Evolutionary conservation across 495 filamentous ascomycete genomes (phyloP).

Genomic region (Penicillium canariense): DNA sequence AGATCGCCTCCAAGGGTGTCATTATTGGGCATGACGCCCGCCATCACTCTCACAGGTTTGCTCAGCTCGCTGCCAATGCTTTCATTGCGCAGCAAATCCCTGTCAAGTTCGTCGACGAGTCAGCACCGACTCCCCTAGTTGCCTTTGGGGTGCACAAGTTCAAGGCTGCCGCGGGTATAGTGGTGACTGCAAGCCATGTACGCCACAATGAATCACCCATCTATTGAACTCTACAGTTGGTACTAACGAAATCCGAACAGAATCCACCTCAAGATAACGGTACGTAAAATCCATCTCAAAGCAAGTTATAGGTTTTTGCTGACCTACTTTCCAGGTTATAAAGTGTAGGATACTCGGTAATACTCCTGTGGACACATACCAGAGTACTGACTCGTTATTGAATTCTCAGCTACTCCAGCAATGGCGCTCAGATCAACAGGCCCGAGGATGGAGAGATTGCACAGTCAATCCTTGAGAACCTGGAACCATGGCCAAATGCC

Average conservation of each 20-base stretch:
- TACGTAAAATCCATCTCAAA: constrained; percentile 13
- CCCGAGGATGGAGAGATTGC: constrained; percentile 63
- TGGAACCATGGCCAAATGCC: constrained; percentile 49
- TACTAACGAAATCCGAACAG: constrained; percentile 25
- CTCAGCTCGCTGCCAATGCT: constrained; percentile 60
- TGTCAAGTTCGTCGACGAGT: constrained; percentile 57
- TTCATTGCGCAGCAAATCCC: constrained; percentile 61
- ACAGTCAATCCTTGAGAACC: constrained; percentile 55
- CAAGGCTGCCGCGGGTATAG: constrained; percentile 61
- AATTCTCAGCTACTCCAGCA: constrained; percentile 54
- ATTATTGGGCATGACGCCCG: constrained; percentile 70
- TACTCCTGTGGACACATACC: not conserved
- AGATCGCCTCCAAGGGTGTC: constrained; percentile 45
- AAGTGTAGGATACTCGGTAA: constrained; percentile 48
- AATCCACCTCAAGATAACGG: constrained; percentile 70
- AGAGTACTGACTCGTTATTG: not conserved
- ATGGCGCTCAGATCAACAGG: constrained; percentile 69
- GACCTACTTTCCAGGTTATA: constrained; percentile 52
- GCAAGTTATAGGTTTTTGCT: constrained; percentile 2
- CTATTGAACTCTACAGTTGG: not conserved
- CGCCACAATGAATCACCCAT: constrained; percentile 8
- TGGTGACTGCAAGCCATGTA: constrained; percentile 70
- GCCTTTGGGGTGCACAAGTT: constrained; percentile 60
- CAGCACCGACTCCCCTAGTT: constrained; percentile 65
- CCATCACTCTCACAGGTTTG: constrained; percentile 64